Evolutionary conservation across 441 rosid species (phyloP), one percentile per base, ranked within the genome.

Genomic region (Brassica hybrid): DNA sequence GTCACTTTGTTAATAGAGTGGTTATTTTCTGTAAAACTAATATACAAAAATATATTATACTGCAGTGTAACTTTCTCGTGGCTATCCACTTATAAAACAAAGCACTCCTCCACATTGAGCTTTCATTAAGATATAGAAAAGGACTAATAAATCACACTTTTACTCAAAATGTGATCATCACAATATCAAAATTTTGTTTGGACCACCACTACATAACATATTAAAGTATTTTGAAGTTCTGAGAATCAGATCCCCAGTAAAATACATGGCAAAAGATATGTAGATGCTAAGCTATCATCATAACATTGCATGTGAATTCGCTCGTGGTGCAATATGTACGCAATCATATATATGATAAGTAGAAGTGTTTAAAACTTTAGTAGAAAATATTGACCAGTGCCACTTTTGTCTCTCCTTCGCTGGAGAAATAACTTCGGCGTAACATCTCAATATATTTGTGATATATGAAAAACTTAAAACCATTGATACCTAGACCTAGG

Each of bases 241-340:
- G 17, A 25, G 18, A 71, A 77, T 59, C 77, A 78, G 81, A 78
- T 78, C 81, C 77, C 77, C 10, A 54, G 71, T 38, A 63, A 34
- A 52, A 64, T 12, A 63, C 11, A 75, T 64, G 12, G 19, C 11
- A 45, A 50, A 45, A 72, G 43, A 66, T 72, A 78, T 72, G 73
- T 72, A 78, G 56, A 66, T 72, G 48, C 68, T 78, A 78, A 72
- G 81, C 32, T 78, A 78, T 66, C 77, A 78, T 78, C 68, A 78
- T 78, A 14, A 72, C 69, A 66, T 8, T 45, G n/a, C 76, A 78
- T 65, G 77, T 59, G 68, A 57, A 67, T 45, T 23, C 30, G 34
- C 73, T 21, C 57, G 0, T 43, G 32, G n/a, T 58, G 52, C 76
- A 71, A 71, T 71, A 77, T 57, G 80, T 71, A 71, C 58, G 48